phyloP scores from a whole-genome alignment of 306 rosid species.

The Trifolium pratense region DNA sequence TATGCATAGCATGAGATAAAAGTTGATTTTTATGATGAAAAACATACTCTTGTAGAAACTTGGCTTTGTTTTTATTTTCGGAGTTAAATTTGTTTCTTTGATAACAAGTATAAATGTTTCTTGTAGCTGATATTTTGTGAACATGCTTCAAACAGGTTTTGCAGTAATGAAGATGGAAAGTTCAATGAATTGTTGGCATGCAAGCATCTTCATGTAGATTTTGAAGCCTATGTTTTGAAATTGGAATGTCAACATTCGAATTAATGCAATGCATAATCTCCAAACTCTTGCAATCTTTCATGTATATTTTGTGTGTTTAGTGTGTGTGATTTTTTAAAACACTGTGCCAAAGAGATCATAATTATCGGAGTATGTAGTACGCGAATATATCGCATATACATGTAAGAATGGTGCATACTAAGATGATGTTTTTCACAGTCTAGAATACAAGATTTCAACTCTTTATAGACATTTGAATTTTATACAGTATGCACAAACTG shows the following conservation, averaged over 20 bases:
- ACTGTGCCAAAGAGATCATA: background rate
- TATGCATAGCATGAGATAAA: no score
- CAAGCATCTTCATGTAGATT: background rate
- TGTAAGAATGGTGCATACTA: background rate
- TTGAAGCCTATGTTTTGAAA: conserved; percentile 24
- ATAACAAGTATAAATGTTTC: background rate
- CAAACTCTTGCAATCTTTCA: background rate
- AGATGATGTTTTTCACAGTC: background rate
- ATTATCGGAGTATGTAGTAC: background rate
- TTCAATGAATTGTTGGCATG: background rate
- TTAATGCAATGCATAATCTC: background rate
- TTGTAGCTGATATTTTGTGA: background rate
- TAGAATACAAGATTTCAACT: background rate
- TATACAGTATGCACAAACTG: background rate
- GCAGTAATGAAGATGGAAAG: background rate
- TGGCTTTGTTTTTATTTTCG: no score
- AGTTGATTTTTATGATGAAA: no score
- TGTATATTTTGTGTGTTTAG: background rate
- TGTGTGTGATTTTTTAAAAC: background rate
- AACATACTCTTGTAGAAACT: no score
- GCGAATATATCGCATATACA: background rate
- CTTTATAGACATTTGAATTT: conserved; percentile 1
- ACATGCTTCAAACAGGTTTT: background rate
- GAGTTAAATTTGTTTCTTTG: no score
- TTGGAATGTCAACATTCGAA: conserved; percentile 25